These are phyloP conservation scores for Candida succiphila DNA, from an alignment of 805 yeast genomes.

Conservation along the genomic window DNA sequence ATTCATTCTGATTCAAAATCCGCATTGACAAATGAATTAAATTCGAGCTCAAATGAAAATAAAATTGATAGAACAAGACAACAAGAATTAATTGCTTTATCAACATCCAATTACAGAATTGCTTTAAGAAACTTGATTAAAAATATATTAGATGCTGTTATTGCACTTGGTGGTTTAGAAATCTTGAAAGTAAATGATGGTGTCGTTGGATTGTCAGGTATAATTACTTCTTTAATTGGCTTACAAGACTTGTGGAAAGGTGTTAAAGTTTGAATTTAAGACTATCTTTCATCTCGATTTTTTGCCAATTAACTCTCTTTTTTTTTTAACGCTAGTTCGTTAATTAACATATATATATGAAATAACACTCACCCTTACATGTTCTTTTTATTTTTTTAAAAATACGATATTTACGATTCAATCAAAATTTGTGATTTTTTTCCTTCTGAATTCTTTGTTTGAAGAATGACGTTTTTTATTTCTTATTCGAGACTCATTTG, in stretches of 20 bases:
- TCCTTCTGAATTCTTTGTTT: slow-evolving; percentile 1
- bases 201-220: slow-evolving; percentile 75
- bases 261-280: slow-evolving; percentile 18
- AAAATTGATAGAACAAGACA: slow-evolving; percentile 16
- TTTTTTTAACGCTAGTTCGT: background rate
- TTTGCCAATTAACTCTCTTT: background rate
- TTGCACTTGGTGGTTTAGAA: slow-evolving; percentile 63
- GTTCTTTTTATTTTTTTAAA: too few relatives aligned
- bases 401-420: background rate
- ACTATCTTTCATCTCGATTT: too few relatives aligned
- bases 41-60: slow-evolving; percentile 20
- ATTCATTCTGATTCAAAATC: slow-evolving; percentile 27
- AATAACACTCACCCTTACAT: too few relatives aligned
- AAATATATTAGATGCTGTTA: slow-evolving; percentile 66
- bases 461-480: background rate
- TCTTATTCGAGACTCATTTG: background rate
- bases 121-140: slow-evolving; percentile 57
- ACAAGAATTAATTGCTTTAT: slow-evolving; percentile 16
- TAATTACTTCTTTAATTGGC: slow-evolving; percentile 71
- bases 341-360: too few relatives aligned
- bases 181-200: slow-evolving; percentile 63
- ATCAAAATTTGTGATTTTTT: too few relatives aligned
- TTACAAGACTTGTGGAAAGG: slow-evolving; percentile 61
- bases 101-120: slow-evolving; percentile 27
- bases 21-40: slow-evolving; percentile 15